These are phyloP conservation scores for Besnoitia besnoiti DNA, from an alignment of 169 alveolate species.

Conservation along the genomic window DNA sequence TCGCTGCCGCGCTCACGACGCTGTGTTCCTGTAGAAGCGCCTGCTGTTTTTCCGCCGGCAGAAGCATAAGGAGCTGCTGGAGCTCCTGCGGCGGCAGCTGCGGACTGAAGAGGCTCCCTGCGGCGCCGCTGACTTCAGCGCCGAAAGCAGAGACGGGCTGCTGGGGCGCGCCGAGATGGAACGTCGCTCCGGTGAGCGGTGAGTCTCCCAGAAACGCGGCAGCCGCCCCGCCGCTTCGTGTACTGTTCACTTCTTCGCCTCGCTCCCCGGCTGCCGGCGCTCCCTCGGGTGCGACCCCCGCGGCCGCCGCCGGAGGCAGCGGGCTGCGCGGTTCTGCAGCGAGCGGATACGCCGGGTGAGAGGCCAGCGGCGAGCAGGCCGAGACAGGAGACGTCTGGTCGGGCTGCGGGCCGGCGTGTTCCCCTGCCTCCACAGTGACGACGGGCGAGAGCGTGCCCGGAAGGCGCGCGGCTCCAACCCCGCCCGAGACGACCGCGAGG, in stretches of 20 bases:
- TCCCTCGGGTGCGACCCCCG: background rate
- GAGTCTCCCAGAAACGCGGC: background rate
- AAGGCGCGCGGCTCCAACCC: background rate
- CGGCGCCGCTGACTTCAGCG: background rate
- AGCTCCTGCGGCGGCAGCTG: constrained; percentile 38
- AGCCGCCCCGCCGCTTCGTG: background rate
- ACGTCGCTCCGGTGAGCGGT: background rate
- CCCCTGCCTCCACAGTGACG: background rate
- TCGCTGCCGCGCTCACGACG: background rate
- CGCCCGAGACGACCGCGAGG: background rate
- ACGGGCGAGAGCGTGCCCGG: background rate
- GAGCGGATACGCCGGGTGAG: background rate
- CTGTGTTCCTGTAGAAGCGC: background rate
- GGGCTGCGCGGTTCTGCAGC: background rate
- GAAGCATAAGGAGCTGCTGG: constrained; percentile 11
- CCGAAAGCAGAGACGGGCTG: background rate
- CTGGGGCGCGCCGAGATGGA: background rate
- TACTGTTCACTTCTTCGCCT: background rate
- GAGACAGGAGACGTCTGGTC: background rate
- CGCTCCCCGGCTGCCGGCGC: background rate
- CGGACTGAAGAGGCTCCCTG: background rate
- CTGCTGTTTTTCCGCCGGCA: constrained; percentile 15
- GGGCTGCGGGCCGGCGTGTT: background rate
- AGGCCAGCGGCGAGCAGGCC: background rate
- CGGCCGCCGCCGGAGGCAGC: background rate